Conservation (phyloP, 352 stramenopile genomes). For the Phytopythium montanum region DNA sequence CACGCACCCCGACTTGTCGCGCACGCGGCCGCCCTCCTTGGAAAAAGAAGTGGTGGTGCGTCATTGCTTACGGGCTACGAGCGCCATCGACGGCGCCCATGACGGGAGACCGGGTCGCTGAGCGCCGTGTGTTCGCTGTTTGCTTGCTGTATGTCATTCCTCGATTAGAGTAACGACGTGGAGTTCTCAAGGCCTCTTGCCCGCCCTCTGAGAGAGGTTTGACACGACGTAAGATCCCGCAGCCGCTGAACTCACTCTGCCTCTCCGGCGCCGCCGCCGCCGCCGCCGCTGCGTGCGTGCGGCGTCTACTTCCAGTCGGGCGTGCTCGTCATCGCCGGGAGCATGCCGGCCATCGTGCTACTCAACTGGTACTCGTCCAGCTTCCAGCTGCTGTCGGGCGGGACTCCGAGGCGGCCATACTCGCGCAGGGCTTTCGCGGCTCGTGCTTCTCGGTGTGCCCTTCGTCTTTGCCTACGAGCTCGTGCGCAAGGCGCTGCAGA, state of each 20-base stretch:
- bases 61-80: slow-evolving; percentile 52
- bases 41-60: slow-evolving; percentile 27
- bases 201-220: too few species aligned
- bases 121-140: too few species aligned
- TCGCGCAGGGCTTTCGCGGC: slow-evolving; percentile 60
- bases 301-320: slow-evolving; percentile 75
- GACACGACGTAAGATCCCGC: too few species aligned
- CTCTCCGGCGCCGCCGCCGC: too few species aligned
- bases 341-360: slow-evolving; percentile 43
- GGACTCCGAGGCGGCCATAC: slow-evolving; percentile 39
- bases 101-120: slow-evolving; percentile 33
- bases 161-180: too few species aligned
- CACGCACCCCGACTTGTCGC: slow-evolving; percentile 31
- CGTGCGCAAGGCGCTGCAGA: slow-evolving; percentile 73
- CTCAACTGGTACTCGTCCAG: slow-evolving; percentile 56
- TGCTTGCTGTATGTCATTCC: too few species aligned
- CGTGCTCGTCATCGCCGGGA: slow-evolving; percentile 41
- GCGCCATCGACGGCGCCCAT: slow-evolving; percentile 19
- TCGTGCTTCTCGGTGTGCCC: slow-evolving; percentile 50
- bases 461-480: slow-evolving; percentile 84
- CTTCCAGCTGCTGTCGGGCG: slow-evolving; percentile 45
- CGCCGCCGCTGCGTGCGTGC: too few species aligned
- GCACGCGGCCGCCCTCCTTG: slow-evolving; percentile 12
- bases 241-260: too few species aligned
- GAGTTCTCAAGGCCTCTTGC: too few species aligned